These are phyloP conservation scores for Epichloe sibirici DNA, from an alignment of 2,329 filamentous ascomycete genomes.

Conservation along the genomic window DNA sequence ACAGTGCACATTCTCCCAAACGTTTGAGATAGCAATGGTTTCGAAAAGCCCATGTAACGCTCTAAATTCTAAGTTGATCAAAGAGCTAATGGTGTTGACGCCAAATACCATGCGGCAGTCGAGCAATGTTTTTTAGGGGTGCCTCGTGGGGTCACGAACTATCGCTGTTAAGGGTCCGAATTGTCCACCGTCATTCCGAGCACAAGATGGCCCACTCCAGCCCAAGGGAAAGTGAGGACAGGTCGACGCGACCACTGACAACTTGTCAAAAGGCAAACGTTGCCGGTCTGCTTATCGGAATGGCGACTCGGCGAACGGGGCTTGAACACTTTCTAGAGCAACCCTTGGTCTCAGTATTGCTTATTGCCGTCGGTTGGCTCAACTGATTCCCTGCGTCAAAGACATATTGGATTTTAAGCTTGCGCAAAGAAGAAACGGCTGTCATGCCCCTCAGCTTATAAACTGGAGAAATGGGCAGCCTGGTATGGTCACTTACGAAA, in stretches of 20 bases:
- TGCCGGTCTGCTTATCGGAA: not conserved
- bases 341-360: too few species aligned
- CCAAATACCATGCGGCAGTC: not conserved
- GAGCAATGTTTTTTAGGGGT: not conserved
- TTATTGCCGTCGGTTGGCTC: too few species aligned
- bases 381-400: too few species aligned
- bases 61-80: too few species aligned
- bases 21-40: not conserved
- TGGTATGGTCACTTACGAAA: too few species aligned
- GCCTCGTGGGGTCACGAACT: not conserved
- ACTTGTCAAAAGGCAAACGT: not conserved
- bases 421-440: not conserved
- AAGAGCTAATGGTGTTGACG: too few species aligned
- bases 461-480: too few species aligned
- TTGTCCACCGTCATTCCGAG: not conserved
- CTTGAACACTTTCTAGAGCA: too few species aligned
- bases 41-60: too few species aligned
- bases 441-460: too few species aligned
- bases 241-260: not conserved
- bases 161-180: not conserved
- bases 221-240: not conserved
- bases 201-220: not conserved
- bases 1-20: too few species aligned
- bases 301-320: too few species aligned
- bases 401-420: not conserved